A percentile compares a stretch with the other conserved stretches of the same genome.
Evolutionary conservation across 2,329 filamentous ascomycete species (phyloP).

Genomic region (Nannizziopsis arthrosporioides): DNA sequence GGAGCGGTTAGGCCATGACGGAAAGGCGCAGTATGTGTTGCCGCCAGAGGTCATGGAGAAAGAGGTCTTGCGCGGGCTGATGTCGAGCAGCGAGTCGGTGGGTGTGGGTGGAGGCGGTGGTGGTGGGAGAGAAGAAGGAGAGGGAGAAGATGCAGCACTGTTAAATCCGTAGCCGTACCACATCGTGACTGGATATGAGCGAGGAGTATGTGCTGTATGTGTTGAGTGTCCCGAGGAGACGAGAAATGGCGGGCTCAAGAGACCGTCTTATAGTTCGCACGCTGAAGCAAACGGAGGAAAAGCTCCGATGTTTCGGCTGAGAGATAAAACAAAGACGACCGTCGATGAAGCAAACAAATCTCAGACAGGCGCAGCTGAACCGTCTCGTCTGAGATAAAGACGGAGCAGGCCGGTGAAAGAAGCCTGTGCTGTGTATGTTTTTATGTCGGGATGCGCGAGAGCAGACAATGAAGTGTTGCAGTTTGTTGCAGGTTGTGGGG

Average conservation of each 20-base stretch:
- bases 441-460: neutral
- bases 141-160: slow-evolving; percentile 16
- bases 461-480: slow-evolving; percentile 1
- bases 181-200: slow-evolving; percentile 8
- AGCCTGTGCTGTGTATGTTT: no score
- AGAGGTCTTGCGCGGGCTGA: slow-evolving; percentile 33
- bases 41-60: slow-evolving; percentile 29
- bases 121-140: slow-evolving; percentile 24
- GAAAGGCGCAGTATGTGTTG: slow-evolving; percentile 34
- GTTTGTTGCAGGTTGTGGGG: no score
- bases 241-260: neutral
- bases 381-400: neutral
- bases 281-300: slow-evolving; percentile 1
- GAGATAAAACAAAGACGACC: neutral
- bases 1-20: slow-evolving; percentile 35
- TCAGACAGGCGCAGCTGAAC: neutral
- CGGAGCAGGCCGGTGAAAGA: neutral
- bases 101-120: slow-evolving; percentile 32
- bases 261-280: neutral
- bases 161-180: slow-evolving; percentile 15
- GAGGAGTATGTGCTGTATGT: neutral
- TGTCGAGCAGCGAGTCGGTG: slow-evolving; percentile 30
- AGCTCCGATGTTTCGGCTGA: neutral
- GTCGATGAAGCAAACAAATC: slow-evolving; percentile 7
- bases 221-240: neutral